A percentile compares a stretch with the other conserved stretches of the same genome.
These are phyloP conservation scores for Zoysia pacifica DNA, from an alignment of 176 grass and related monocot genomes.

Conservation along the genomic window DNA sequence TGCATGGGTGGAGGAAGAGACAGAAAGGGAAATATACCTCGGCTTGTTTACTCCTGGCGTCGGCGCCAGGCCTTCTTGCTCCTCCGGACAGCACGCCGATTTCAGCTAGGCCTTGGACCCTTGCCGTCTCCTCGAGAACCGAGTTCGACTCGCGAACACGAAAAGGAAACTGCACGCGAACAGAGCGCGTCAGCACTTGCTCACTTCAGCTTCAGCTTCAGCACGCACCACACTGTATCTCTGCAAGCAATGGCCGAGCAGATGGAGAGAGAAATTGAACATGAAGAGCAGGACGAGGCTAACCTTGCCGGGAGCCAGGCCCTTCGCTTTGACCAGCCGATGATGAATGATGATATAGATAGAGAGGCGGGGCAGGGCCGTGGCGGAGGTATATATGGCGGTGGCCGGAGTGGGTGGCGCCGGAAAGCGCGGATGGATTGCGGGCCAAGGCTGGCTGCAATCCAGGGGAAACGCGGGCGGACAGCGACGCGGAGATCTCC, in stretches of 20 bases:
- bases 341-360: background rate
- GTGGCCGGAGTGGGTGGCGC: slow-evolving; percentile 36
- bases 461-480: slow-evolving; percentile 56
- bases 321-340: slow-evolving; percentile 21
- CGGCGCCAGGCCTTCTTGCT: background rate
- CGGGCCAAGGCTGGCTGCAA: slow-evolving; percentile 69
- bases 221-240: background rate
- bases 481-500: slow-evolving; percentile 58
- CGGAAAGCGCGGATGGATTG: slow-evolving; percentile 81
- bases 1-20: background rate
- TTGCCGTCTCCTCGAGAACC: slow-evolving; percentile 19
- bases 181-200: background rate
- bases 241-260: background rate
- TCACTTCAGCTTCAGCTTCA: background rate
- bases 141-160: background rate
- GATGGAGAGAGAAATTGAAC: background rate
- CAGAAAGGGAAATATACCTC: background rate
- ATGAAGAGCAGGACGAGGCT: background rate
- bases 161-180: background rate
- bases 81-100: background rate
- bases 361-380: slow-evolving; percentile 7
- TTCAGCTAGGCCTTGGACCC: background rate
- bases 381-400: slow-evolving; percentile 40
- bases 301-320: background rate
- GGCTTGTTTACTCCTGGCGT: background rate